Evolutionary conservation across 306 rosid species (phyloP).

Genomic region (Cucumis sativus): DNA sequence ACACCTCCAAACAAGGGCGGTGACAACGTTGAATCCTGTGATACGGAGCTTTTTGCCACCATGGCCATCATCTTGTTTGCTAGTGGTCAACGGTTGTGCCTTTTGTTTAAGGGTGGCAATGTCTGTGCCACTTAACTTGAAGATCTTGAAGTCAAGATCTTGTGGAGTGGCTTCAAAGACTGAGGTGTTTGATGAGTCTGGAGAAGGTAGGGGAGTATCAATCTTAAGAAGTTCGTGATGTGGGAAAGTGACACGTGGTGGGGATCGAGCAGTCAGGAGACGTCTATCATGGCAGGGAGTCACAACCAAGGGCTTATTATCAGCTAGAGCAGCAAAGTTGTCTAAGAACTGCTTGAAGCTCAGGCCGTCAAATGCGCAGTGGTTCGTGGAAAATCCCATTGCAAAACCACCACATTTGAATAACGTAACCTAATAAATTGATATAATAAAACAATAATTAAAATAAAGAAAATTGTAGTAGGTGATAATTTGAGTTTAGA

Average conservation of each 20-base stretch:
- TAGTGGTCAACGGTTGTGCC: constrained; percentile 16
- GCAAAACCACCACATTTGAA: constrained; percentile 66
- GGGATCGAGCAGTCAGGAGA: constrained; percentile 60
- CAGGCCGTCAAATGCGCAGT: constrained; percentile 42
- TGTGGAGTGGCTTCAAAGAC: constrained; percentile 46
- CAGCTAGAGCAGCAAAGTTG: constrained; percentile 51
- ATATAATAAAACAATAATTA: neutral
- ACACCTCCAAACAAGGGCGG: constrained; percentile 60
- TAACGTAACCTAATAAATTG: constrained; percentile 31
- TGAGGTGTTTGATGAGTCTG: constrained; percentile 5
- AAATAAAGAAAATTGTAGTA: no score
- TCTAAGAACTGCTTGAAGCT: constrained; percentile 52
- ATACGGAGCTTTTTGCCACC: neutral
- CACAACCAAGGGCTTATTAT: constrained; percentile 30
- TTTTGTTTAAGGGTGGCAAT: constrained; percentile 32
- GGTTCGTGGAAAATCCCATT: constrained; percentile 47
- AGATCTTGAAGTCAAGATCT: constrained; percentile 33
- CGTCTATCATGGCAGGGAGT: constrained; percentile 42
- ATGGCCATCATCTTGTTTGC: neutral
- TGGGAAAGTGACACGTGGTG: constrained; percentile 47
- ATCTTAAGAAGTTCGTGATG: constrained; percentile 51
- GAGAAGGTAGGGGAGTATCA: neutral
- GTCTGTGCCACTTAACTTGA: constrained; percentile 21
- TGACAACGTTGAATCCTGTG: constrained; percentile 41
- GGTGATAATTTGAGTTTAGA: no score